Percentiles rank a stretch among this genome's conserved stretches.
Conservation (phyloP, 768 basidiomycete species). For the Lactarius sp. region DNA sequence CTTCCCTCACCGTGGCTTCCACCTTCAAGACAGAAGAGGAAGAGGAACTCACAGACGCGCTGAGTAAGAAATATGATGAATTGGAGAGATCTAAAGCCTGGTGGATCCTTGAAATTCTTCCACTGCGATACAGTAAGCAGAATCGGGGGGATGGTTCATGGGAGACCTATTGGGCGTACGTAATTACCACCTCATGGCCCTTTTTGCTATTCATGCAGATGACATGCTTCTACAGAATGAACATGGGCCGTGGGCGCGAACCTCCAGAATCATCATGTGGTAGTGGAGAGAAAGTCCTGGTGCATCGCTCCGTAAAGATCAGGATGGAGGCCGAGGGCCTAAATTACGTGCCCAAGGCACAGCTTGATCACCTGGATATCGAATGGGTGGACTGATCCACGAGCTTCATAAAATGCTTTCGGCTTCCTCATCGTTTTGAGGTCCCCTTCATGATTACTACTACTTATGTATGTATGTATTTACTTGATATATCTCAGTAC, state of each 20-base stretch:
- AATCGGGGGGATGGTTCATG: neutral
- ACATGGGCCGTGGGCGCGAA: neutral
- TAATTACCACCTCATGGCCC: neutral
- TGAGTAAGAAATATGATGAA: slow-evolving; percentile 53
- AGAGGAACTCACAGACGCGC: slow-evolving; percentile 57
- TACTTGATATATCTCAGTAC: too few species aligned
- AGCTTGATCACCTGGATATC: slow-evolving; percentile 23
- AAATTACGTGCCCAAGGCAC: slow-evolving; percentile 32
- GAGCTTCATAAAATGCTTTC: too few species aligned
- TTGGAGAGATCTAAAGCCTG: slow-evolving; percentile 44
- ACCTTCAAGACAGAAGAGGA: slow-evolving; percentile 46
- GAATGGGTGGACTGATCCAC: slow-evolving; percentile 28
- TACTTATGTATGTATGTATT: too few species aligned
- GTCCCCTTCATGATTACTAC: too few species aligned
- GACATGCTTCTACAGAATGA: neutral
- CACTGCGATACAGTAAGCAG: slow-evolving; percentile 20
- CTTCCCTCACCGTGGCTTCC: slow-evolving; percentile 20
- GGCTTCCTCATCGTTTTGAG: too few species aligned
- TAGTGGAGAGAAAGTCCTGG: neutral
- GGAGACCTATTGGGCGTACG: neutral
- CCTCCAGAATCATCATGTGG: neutral
- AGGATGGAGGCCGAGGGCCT: slow-evolving; percentile 23
- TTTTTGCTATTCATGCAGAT: neutral
- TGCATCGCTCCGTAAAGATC: slow-evolving; percentile 13
- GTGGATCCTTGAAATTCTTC: slow-evolving; percentile 61